Evolutionary conservation across 257 asterid species (phyloP), one percentile per base, ranked within the genome.

Genomic region (Solanum tarijense): DNA sequence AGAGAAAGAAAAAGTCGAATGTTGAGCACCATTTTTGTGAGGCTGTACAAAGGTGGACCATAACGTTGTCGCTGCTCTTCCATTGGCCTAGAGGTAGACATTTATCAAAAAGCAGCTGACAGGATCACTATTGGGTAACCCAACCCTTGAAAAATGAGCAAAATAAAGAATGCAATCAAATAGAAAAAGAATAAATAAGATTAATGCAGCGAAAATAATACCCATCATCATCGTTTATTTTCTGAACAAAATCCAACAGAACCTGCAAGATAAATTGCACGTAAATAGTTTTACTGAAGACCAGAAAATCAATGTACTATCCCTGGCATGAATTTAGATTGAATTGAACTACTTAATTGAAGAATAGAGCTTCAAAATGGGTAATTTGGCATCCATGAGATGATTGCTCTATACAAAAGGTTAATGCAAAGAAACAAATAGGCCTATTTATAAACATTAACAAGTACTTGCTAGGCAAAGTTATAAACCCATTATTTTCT

Each of bases 171-270:
- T 60, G 76, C 86, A 84, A 72, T 60, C 41, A 86, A 21, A 74
- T 41, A 83, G 41, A 68, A 46, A 86, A 31, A 55, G 25, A 48
- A 46, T 11, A 41, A 16, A 87, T 79, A 9, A 23, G 60, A 76
- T n/a, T 88, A 72, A 87, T 87, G 90, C 81, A 89, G 78, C 60
- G 9, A 89, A 86, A 90, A 87, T 89, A 65, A 86, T 96, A 97
- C 99, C 99, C 99, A 89, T 96, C 94, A 91, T 97, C 99, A 90
- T 97, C 99, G 83, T 97, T 97, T 90, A 97, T 92, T 93, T 95
- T 96, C 89, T 93, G 94, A 89, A 95, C 91, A 92, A 97, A 97
- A 90, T 97, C 99, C 98, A 97, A 92, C 90, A 97, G 91, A 88
- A 96, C 99, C 99, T 97, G 96, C 93, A 93, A 65, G 87, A 87